These are phyloP conservation scores for Auricularia sp. DNA, from an alignment of 768 basidiomycete species.

Conservation along the genomic window DNA sequence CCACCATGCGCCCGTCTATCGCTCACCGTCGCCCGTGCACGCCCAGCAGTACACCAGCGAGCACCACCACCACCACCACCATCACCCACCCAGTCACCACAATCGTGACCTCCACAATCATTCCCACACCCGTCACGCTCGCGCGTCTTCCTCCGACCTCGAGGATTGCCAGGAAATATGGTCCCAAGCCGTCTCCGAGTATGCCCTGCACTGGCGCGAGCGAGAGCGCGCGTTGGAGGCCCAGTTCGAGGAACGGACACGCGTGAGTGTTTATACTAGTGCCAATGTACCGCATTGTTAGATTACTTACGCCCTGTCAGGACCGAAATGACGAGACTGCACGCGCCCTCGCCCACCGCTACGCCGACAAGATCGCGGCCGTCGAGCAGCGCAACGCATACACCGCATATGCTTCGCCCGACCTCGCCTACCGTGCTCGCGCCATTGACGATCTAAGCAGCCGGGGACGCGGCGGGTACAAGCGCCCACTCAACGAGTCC, in stretches of 20 bases:
- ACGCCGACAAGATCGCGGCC: slow-evolving; percentile 23
- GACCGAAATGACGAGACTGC: slow-evolving; percentile 61
- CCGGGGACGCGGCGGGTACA: neutral
- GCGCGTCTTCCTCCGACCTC: slow-evolving; percentile 54
- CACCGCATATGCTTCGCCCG: neutral
- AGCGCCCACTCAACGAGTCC: neutral
- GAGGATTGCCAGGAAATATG: slow-evolving; percentile 75
- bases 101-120: neutral
- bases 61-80: slow-evolving; percentile 20
- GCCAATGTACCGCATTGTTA: neutral
- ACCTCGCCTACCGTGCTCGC: neutral
- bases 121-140: neutral
- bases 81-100: slow-evolving; percentile 17
- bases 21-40: neutral
- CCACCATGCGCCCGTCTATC: neutral
- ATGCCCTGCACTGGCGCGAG: slow-evolving; percentile 60
- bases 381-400: neutral
- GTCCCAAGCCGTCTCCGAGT: slow-evolving; percentile 57
- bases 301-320: slow-evolving; percentile 27
- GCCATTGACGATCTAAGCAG: neutral
- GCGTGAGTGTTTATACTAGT: slow-evolving; percentile 32
- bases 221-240: slow-evolving; percentile 63
- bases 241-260: slow-evolving; percentile 58
- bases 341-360: slow-evolving; percentile 45
- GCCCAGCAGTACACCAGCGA: slow-evolving; percentile 8